Conservation (phyloP, 768 basidiomycete genomes). For the Mrakia gelida region DNA sequence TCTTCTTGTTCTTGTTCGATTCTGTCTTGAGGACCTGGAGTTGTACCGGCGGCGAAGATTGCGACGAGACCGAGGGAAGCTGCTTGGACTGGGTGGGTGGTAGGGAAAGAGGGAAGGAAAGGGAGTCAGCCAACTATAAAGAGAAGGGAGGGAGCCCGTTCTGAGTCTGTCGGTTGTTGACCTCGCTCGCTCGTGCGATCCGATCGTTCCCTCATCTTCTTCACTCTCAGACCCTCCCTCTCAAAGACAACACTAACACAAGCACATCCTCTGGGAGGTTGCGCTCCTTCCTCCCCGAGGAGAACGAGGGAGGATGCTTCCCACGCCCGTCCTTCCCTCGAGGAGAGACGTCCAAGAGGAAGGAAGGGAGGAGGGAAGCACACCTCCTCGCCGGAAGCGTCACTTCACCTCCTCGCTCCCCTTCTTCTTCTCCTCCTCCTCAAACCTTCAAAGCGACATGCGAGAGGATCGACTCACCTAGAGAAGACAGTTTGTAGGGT, state of each 20-base stretch:
- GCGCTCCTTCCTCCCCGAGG: no score
- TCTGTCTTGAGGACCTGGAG: background rate
- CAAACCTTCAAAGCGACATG: background rate
- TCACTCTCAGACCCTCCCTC: background rate
- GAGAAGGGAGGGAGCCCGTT: background rate
- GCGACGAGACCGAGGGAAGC: constrained; percentile 2
- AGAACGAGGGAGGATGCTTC: no score
- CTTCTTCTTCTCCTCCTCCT: background rate
- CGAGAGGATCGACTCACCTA: background rate
- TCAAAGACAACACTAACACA: background rate
- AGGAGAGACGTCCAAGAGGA: no score
- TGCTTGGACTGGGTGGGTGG: background rate
- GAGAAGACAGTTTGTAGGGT: constrained; percentile 6
- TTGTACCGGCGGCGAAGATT: constrained; percentile 2
- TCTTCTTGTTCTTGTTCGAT: background rate
- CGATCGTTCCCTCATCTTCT: background rate
- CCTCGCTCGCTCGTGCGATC: background rate
- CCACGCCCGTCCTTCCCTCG: no score
- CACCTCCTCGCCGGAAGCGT: no score
- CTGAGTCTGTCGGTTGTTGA: background rate
- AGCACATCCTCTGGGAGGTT: no score
- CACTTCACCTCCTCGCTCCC: background rate
- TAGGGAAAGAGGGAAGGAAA: background rate
- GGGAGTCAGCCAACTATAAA: background rate
- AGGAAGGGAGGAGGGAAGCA: no score